phyloP scores from a whole-genome alignment of 768 basidiomycete genomes.

The Antrodiella citrinella region DNA sequence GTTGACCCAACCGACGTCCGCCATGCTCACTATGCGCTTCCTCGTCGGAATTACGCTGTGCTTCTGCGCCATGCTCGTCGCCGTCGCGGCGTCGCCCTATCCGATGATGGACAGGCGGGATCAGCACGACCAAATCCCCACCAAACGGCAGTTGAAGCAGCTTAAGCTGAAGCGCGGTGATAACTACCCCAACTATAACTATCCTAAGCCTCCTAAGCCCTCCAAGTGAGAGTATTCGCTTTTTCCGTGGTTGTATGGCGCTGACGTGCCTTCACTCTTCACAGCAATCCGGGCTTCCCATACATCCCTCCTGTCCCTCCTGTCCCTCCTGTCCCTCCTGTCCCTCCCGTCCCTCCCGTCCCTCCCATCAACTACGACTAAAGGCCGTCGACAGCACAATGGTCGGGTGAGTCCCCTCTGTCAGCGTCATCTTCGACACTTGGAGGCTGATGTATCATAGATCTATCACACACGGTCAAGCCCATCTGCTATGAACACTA shows the following conservation, averaged over 20 bases:
- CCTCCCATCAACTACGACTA: neutral
- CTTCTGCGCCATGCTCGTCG: neutral
- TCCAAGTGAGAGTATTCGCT: no score
- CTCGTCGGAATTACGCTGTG: neutral
- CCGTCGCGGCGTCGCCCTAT: neutral
- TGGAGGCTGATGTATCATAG: no score
- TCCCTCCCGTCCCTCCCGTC: neutral
- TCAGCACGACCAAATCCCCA: neutral
- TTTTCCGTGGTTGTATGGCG: no score
- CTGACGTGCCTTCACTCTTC: no score
- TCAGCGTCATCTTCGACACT: no score
- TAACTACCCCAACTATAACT: neutral
- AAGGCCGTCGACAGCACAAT: no score
- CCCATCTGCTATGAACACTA: no score
- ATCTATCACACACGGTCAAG: no score
- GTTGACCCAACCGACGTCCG: neutral
- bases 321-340: no score
- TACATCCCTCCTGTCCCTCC: neutral
- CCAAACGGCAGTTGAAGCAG: slow-evolving; percentile 21
- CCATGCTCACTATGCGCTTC: neutral
- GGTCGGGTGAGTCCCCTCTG: no score
- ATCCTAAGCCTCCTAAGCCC: slow-evolving; percentile 6
- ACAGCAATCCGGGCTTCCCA: no score
- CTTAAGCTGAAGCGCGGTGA: slow-evolving; percentile 18
- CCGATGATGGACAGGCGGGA: neutral